These are phyloP conservation scores for Fusarium oxysporum DNA, from an alignment of 2,329 filamentous ascomycete genomes.

Conservation along the genomic window DNA sequence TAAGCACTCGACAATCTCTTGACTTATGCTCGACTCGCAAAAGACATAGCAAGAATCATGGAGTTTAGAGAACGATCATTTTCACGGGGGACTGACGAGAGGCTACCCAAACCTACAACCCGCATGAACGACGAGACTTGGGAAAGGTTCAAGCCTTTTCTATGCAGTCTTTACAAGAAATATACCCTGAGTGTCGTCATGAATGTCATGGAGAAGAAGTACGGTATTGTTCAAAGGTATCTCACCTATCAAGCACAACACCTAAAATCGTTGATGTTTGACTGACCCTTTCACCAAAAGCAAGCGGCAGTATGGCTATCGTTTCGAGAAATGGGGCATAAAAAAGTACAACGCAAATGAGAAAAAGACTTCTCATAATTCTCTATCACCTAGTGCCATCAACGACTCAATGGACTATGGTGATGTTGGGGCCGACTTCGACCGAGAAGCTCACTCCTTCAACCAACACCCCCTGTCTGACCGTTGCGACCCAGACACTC, in stretches of 20 bases:
- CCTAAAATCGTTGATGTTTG: background rate
- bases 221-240: slow-evolving; percentile 38
- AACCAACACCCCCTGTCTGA: background rate
- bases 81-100: slow-evolving; percentile 20
- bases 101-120: slow-evolving; percentile 29
- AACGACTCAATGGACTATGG: slow-evolving; percentile 3
- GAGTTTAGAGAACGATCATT: slow-evolving; percentile 14
- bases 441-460: background rate
- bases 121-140: slow-evolving; percentile 41
- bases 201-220: slow-evolving; percentile 33
- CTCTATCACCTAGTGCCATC: slow-evolving; percentile 4
- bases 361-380: slow-evolving; percentile 17
- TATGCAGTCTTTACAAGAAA: slow-evolving; percentile 36
- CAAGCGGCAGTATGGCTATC: slow-evolving; percentile 48
- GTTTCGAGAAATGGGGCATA: slow-evolving; percentile 44
- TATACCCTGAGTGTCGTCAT: slow-evolving; percentile 40
- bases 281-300: slow-evolving; percentile 28
- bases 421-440: slow-evolving; percentile 7
- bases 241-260: background rate
- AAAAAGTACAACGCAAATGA: slow-evolving; percentile 45
- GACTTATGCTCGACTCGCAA: background rate
- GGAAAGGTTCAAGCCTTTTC: slow-evolving; percentile 35
- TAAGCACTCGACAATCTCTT: background rate
- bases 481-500: background rate
- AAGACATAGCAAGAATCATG: slow-evolving; percentile 12